Evolutionary conservation across 306 rosid species (phyloP), one percentile per base, ranked within the genome.

Genomic region (Trifolium subterraneum): DNA sequence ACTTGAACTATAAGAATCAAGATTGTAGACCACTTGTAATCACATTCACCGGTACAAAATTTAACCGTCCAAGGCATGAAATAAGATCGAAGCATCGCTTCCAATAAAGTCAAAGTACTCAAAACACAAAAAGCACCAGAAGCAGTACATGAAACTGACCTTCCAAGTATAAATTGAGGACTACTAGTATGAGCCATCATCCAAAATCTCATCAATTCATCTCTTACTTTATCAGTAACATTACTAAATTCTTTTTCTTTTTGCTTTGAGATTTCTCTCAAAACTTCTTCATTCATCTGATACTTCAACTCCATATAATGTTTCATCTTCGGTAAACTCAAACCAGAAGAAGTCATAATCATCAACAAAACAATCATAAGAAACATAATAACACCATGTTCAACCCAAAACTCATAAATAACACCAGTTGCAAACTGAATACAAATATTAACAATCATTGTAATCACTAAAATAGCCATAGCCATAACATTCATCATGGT

Each of bases 121-220:
- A 93, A 56, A 72, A 93, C 90, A 81, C 98, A 86, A 18, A 90
- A 82, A 6, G 86, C 93, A 27, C 97, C 98, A 52, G 97, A 85
- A 8, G 98, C 98, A 18, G 90, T 89, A 73, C 96, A 89, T 0
- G 89, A 86, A 5, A 83, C 92, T 16, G 98, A 93, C 14, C 97
- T 89, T 33, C 93, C 98, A 80, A 93, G 70, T 51, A 93, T 90
- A 85, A 89, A 93, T 64, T 93, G 98, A 11, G 98, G 98, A 41
- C 88, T 86, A 29, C 89, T 78, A 0, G 96, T 90, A 60, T 90
- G 89, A 59, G 93, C 88, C 98, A 90, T 93, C 93, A 90, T 82
- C 98, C 98, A 90, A 74, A 78, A 75, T 54, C 78, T 89, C 85
- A 76, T 79, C 52, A 93, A 62, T 60, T 71, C 71, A 38, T 74